These are phyloP conservation scores for Falciphora oryzae DNA, from an alignment of 2,329 filamentous ascomycete species.

Conservation along the genomic window DNA sequence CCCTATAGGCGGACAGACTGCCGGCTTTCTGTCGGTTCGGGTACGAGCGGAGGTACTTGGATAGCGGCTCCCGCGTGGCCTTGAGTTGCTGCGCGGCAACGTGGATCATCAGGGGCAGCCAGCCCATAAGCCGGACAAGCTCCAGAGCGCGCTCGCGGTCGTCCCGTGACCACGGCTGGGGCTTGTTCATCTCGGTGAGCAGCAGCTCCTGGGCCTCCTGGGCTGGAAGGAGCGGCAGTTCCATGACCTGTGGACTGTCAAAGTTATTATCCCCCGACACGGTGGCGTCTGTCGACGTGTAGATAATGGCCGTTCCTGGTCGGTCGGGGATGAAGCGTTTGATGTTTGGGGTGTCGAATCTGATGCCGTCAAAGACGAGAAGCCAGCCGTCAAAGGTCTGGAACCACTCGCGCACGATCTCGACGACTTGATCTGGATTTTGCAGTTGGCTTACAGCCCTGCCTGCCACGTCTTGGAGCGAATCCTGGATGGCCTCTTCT, in stretches of 20 bases:
- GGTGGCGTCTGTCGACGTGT: conserved; percentile 59
- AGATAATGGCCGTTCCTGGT: conserved; percentile 58
- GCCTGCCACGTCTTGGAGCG: conserved; percentile 20
- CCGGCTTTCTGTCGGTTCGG: conserved; percentile 49
- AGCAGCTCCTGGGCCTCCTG: conserved; percentile 56
- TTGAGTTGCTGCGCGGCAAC: conserved; percentile 58
- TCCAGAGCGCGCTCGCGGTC: conserved; percentile 54
- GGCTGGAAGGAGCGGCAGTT: conserved; percentile 47
- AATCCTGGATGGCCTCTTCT: conserved; percentile 41
- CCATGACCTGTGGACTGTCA: conserved; percentile 53
- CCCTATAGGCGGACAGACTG: conserved; percentile 39
- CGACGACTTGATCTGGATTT: conserved; percentile 44
- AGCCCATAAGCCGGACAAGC: conserved; percentile 57
- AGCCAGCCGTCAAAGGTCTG: conserved; percentile 58
- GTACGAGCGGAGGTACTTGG: conserved; percentile 54
- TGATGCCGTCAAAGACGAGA: conserved; percentile 61
- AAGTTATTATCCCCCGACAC: conserved; percentile 49
- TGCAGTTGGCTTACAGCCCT: conserved; percentile 24
- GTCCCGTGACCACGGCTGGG: conserved; percentile 44
- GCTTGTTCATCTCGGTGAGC: conserved; percentile 56
- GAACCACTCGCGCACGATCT: conserved; percentile 56
- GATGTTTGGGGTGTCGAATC: conserved; percentile 52
- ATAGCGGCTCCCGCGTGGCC: conserved; percentile 54
- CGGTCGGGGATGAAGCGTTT: conserved; percentile 59
- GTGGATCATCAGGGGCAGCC: conserved; percentile 62